Evolutionary conservation across 1,139 yeast species (phyloP).

Genomic region (Meyerozyma smithsonii): DNA sequence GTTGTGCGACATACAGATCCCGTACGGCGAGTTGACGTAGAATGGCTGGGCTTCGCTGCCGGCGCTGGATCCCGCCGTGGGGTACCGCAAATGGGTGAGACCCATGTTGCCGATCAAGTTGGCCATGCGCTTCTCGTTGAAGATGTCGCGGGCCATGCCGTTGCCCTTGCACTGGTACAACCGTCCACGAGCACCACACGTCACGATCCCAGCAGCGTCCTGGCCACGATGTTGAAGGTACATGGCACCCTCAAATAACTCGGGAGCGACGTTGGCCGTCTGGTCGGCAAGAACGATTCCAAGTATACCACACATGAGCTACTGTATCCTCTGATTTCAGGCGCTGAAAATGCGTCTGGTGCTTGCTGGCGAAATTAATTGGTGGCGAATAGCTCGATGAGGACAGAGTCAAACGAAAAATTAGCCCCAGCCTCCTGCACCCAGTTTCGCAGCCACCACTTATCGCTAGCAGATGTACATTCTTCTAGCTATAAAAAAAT

Average conservation of each 20-base stretch:
- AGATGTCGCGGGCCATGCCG: conserved; percentile 98
- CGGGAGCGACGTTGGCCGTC: conserved; percentile 72
- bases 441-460: neutral
- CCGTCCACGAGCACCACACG: conserved; percentile 92
- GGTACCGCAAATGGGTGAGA: conserved; percentile 89
- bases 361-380: neutral
- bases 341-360: neutral
- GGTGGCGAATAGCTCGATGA: neutral
- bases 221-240: conserved; percentile 97
- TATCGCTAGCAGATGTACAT: neutral
- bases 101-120: conserved; percentile 94
- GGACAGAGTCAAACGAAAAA: conserved; percentile 5
- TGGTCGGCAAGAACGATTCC: conserved; percentile 85
- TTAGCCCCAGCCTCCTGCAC: too few species aligned
- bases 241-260: conserved; percentile 87
- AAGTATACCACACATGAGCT: conserved; percentile 87
- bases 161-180: conserved; percentile 97
- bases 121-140: conserved; percentile 74
- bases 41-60: conserved; percentile 98
- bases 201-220: conserved; percentile 99
- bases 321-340: neutral
- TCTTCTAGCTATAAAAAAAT: neutral
- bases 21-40: conserved; percentile 95
- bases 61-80: conserved; percentile 97
- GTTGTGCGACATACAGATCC: conserved; percentile 84